These are phyloP conservation scores for Mycena galopus DNA, from an alignment of 768 basidiomycete genomes.

Conservation along the genomic window DNA sequence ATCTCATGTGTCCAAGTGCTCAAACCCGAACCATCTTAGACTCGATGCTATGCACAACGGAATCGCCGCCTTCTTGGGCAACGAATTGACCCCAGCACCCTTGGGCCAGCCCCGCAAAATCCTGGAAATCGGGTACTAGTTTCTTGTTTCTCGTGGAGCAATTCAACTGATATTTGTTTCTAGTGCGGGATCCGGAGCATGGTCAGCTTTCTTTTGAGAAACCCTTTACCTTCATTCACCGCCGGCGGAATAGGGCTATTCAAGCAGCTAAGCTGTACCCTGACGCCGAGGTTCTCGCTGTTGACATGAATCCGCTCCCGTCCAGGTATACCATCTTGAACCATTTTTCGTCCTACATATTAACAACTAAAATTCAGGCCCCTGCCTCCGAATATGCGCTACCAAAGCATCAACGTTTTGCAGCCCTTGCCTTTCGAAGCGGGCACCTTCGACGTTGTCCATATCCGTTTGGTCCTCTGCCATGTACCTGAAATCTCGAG, in stretches of 20 bases:
- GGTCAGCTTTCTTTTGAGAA: too few species aligned
- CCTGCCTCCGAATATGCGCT: constrained; percentile 39
- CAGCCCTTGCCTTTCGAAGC: constrained; percentile 37
- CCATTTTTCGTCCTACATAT: background rate
- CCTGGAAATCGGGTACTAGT: constrained; percentile 40
- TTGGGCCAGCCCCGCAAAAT: constrained; percentile 38
- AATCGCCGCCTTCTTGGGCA: constrained; percentile 35
- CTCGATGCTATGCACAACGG: constrained; percentile 41
- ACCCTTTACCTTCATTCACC: too few species aligned
- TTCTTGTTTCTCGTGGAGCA: background rate
- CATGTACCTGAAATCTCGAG: constrained; percentile 31
- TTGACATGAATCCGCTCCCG: constrained; percentile 35
- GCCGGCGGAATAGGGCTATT: constrained; percentile 35
- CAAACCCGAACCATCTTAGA: constrained; percentile 19
- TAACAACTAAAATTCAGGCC: constrained; percentile 11
- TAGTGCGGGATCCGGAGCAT: constrained; percentile 26
- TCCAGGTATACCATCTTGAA: too few species aligned
- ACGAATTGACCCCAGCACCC: constrained; percentile 30
- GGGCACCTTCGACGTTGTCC: constrained; percentile 39
- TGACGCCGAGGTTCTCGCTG: too few species aligned
- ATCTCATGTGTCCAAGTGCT: background rate
- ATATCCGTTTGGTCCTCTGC: constrained; percentile 39
- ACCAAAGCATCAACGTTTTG: constrained; percentile 36
- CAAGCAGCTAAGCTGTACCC: constrained; percentile 36
- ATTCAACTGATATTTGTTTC: background rate